Conservation (phyloP, 148 eudicot genomes). For the Cornus kousa region DNA sequence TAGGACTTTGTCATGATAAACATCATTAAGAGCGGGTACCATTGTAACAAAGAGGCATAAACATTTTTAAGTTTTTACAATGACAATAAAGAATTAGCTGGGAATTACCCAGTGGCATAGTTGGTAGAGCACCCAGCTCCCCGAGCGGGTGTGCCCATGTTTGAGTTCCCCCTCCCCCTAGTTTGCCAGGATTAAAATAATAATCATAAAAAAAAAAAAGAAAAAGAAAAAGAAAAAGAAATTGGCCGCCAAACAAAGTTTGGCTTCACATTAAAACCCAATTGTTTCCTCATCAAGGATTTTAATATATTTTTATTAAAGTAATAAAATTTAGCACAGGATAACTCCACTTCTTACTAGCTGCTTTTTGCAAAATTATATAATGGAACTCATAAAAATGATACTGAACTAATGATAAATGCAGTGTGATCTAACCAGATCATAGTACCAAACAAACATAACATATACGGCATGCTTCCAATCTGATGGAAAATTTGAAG, state of each 20-base stretch:
- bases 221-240: no score
- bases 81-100: no score
- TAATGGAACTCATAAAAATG: neutral
- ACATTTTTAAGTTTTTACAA: neutral
- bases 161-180: no score
- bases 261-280: neutral
- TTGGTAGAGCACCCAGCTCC: no score
- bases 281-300: neutral
- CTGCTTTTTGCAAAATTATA: neutral
- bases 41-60: neutral
- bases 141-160: no score
- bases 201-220: no score
- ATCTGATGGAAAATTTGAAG: no score
- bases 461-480: no score
- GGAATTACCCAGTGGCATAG: no score
- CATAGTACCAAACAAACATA: no score
- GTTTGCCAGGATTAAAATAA: no score
- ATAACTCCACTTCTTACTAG: neutral
- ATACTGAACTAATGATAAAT: neutral
- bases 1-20: neutral
- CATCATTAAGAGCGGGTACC: conserved; percentile 8
- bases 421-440: no score
- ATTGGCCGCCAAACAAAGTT: neutral
- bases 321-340: neutral
- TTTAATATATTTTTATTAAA: neutral